A percentile compares a stretch with the other conserved stretches of the same genome.
Evolutionary conservation across 495 filamentous ascomycete species (phyloP).

Genomic region (Physcia stellaris): DNA sequence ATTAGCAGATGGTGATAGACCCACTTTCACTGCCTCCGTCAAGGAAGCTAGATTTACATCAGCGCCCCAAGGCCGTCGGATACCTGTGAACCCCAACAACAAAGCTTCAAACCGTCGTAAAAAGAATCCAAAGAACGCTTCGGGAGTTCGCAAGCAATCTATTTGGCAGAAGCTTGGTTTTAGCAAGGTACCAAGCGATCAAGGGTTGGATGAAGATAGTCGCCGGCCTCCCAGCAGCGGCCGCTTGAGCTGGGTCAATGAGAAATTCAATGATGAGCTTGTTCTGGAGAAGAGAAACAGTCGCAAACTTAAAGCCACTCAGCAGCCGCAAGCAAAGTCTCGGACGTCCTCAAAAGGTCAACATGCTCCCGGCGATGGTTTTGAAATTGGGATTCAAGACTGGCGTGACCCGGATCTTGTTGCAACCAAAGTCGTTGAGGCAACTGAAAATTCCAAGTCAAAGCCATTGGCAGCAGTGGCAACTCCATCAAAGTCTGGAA

Average conservation of each 20-base stretch:
- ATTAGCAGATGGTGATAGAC: constrained; percentile 1
- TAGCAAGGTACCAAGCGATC: constrained; percentile 19
- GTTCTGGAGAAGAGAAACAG: constrained; percentile 17
- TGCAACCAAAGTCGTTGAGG: constrained; percentile 17
- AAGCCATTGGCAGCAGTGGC: constrained; percentile 12
- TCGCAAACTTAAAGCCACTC: constrained; percentile 1
- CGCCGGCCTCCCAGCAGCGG: constrained; percentile 70
- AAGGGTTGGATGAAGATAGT: constrained; percentile 34
- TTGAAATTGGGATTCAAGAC: constrained; percentile 85
- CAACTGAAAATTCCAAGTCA: not conserved
- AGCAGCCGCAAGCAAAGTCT: constrained; percentile 12
- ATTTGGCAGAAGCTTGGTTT: constrained; percentile 46
- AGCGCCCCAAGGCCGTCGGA: constrained; percentile 7
- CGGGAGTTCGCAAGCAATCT: constrained; percentile 15
- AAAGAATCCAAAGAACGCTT: constrained; percentile 1
- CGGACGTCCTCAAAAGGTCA: constrained; percentile 5
- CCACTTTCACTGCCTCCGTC: constrained; percentile 11
- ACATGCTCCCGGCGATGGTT: constrained; percentile 43
- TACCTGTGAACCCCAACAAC: constrained; percentile 8
- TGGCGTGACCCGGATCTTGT: constrained; percentile 82
- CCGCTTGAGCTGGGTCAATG: constrained; percentile 62
- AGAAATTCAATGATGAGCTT: constrained; percentile 51
- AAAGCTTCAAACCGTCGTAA: constrained; percentile 10
- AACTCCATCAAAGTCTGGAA: constrained; percentile 7
- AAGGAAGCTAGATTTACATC: constrained; percentile 17